phyloP scores from a whole-genome alignment of 2,329 filamentous ascomycete species.

The Aotearoamyces nothofagi region DNA sequence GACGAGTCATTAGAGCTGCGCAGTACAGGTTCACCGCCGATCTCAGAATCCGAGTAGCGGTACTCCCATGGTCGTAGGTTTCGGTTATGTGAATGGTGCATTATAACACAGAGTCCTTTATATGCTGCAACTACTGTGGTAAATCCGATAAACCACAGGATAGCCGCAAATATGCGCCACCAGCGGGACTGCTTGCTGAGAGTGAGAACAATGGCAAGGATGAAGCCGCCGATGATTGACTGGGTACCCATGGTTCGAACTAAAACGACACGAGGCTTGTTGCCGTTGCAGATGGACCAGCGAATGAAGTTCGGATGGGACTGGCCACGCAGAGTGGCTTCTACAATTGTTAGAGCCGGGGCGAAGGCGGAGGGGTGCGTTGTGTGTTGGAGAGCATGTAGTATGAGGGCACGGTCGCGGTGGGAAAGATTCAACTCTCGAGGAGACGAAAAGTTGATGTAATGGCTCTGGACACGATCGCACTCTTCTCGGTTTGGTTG shows the following conservation, averaged over 20 bases:
- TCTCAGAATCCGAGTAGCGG: constrained; percentile 37
- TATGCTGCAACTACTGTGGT: constrained; percentile 56
- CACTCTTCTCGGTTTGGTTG: constrained; percentile 69
- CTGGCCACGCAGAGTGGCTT: constrained; percentile 57
- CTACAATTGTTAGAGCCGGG: constrained; percentile 42
- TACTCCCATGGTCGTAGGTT: constrained; percentile 62
- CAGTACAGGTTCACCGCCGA: constrained; percentile 18
- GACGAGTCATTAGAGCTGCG: constrained; percentile 21
- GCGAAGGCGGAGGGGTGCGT: constrained; percentile 64
- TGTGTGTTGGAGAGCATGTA: constrained; percentile 60
- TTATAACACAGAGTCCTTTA: constrained; percentile 69
- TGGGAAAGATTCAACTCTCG: constrained; percentile 63
- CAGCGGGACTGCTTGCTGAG: constrained; percentile 48
- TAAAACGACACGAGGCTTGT: constrained; percentile 57
- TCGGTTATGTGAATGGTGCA: constrained; percentile 62
- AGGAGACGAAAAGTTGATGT: constrained; percentile 51
- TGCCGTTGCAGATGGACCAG: constrained; percentile 76
- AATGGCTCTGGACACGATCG: constrained; percentile 58
- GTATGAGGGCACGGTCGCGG: constrained; percentile 43
- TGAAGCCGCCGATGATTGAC: constrained; percentile 39
- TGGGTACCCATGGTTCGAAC: constrained; percentile 49
- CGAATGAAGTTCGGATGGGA: constrained; percentile 76
- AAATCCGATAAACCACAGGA: constrained; percentile 54
- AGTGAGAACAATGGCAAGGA: constrained; percentile 48
- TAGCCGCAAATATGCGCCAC: constrained; percentile 51